Conservation (phyloP, 257 asterid genomes). For the Nicotiana tomentosiformis region DNA sequence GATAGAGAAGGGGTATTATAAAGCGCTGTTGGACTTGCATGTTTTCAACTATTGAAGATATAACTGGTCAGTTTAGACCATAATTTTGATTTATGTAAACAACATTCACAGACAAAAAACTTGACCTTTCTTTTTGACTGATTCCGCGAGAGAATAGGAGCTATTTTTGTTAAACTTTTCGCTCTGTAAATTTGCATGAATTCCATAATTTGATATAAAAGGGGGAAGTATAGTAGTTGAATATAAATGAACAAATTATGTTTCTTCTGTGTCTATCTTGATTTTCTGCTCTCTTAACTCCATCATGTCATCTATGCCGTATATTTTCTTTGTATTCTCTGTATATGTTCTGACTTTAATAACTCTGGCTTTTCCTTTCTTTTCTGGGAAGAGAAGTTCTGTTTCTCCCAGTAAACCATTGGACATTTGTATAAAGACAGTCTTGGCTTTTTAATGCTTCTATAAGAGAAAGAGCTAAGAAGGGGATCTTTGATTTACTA, state of each 20-base stretch:
- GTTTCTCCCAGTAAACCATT: neutral
- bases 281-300: neutral
- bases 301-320: neutral
- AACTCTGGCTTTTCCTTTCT: neutral
- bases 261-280: neutral
- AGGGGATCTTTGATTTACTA: neutral
- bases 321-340: neutral
- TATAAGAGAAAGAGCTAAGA: neutral
- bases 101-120: too few species aligned
- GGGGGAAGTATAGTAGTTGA: neutral
- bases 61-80: neutral
- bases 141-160: neutral
- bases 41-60: conserved; percentile 40
- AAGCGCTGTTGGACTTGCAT: conserved; percentile 58
- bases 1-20: conserved; percentile 80
- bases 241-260: neutral
- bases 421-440: neutral
- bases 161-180: neutral
- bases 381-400: neutral
- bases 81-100: neutral
- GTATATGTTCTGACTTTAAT: neutral
- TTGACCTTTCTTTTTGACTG: neutral
- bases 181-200: neutral
- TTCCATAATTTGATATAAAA: neutral
- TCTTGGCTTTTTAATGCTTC: too few species aligned